Evolutionary conservation across 2,329 filamentous ascomycete species (phyloP).

Genomic region (Ophiognomonia clavigignenti-juglandacearum): DNA sequence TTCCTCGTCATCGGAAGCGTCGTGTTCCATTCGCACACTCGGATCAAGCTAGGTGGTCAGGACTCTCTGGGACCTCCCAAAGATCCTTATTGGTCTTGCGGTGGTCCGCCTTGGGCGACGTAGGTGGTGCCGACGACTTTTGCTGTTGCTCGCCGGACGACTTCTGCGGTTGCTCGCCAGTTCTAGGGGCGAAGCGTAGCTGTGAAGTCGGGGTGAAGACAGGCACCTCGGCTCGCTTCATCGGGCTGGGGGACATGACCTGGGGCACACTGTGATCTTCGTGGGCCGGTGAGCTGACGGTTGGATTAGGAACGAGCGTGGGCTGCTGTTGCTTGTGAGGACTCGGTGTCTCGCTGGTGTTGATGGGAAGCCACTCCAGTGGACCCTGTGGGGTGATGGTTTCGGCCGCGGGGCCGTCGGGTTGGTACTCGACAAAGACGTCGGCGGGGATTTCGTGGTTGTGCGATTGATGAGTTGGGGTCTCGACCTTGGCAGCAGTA

Average conservation of each 20-base stretch:
- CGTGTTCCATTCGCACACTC: too few species aligned
- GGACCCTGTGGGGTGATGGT: conserved; percentile 32
- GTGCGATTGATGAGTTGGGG: conserved; percentile 8
- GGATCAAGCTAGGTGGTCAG: too few species aligned
- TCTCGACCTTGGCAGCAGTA: background rate
- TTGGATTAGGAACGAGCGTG: too few species aligned
- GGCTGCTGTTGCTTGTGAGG: background rate
- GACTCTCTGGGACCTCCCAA: too few species aligned
- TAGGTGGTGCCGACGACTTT: background rate
- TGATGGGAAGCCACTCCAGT: conserved; percentile 49
- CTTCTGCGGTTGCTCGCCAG: background rate
- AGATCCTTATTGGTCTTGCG: too few species aligned
- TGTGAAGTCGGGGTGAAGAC: conserved; percentile 37
- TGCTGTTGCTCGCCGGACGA: too few species aligned
- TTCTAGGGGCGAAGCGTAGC: conserved; percentile 41
- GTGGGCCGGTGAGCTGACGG: too few species aligned
- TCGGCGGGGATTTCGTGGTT: conserved; percentile 26
- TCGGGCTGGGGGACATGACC: conserved; percentile 22
- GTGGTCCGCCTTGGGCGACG: conserved; percentile 4
- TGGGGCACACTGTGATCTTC: too few species aligned
- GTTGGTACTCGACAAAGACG: conserved; percentile 51
- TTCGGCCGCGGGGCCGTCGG: conserved; percentile 43
- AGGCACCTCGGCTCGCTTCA: conserved; percentile 33
- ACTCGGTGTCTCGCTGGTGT: conserved; percentile 30
- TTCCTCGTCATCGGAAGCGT: too few species aligned